Evolutionary conservation across 1,139 yeast genomes (phyloP).

Genomic region (Groenewaldozyma sp.): DNA sequence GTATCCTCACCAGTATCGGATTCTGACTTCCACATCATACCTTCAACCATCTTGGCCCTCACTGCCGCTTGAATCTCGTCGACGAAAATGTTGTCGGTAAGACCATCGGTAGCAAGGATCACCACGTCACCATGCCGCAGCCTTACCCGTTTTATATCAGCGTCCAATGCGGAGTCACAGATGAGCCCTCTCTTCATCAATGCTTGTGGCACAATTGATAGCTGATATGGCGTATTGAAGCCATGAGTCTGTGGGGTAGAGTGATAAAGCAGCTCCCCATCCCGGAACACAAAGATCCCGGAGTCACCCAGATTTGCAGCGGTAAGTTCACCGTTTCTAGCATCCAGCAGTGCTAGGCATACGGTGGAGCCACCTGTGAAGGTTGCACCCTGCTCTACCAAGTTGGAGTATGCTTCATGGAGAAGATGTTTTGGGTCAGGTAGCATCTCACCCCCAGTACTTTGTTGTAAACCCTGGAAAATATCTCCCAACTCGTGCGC

Average conservation of each 20-base stretch:
- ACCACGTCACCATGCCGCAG: slow-evolving; percentile 58
- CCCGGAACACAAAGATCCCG: slow-evolving; percentile 81
- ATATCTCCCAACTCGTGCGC: neutral
- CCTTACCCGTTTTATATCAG: slow-evolving; percentile 32
- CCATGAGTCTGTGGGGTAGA: slow-evolving; percentile 77
- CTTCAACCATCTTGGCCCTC: slow-evolving; percentile 22
- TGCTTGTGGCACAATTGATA: slow-evolving; percentile 70
- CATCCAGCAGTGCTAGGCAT: slow-evolving; percentile 65
- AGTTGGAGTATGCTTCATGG: slow-evolving; percentile 1
- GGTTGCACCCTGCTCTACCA: slow-evolving; percentile 32
- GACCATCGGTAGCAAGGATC: slow-evolving; percentile 88
- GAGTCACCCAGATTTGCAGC: slow-evolving; percentile 91
- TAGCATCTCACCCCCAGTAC: neutral
- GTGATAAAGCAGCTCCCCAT: slow-evolving; percentile 51
- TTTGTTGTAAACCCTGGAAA: neutral
- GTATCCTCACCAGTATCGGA: neutral
- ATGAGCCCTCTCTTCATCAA: slow-evolving; percentile 35
- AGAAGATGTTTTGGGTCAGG: slow-evolving; percentile 2
- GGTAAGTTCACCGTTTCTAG: slow-evolving; percentile 42
- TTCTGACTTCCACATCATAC: slow-evolving; percentile 11
- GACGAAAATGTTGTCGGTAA: slow-evolving; percentile 73
- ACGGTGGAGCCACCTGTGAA: slow-evolving; percentile 96
- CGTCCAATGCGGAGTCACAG: slow-evolving; percentile 25
- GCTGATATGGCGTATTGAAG: slow-evolving; percentile 86
- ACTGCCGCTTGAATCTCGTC: slow-evolving; percentile 55